Evolutionary conservation across 192 early-diverging fungal genomes (phyloP).

Genomic region (Coemansia sp.): DNA sequence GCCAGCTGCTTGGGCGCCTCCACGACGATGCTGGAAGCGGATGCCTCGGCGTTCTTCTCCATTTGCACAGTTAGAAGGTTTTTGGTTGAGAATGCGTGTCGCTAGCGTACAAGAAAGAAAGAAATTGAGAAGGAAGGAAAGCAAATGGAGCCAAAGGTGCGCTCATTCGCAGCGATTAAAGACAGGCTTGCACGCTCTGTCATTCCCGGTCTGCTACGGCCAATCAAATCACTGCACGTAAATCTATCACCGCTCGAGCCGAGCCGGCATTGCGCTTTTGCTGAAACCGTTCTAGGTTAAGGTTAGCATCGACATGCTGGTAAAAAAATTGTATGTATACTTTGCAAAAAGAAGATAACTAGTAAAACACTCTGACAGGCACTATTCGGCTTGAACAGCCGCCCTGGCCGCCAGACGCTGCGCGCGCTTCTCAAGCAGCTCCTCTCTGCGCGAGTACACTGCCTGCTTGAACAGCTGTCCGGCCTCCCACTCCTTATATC

Average conservation of each 20-base stretch:
- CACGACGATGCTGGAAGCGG: slow-evolving; percentile 54
- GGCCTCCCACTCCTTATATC: slow-evolving; percentile 30
- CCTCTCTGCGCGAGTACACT: slow-evolving; percentile 30
- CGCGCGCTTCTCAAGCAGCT: slow-evolving; percentile 43
- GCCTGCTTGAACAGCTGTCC: slow-evolving; percentile 22
- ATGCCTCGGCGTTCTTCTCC: background rate
- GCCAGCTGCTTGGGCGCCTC: slow-evolving; percentile 89
- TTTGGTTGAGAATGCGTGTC: background rate
- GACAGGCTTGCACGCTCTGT: too few species aligned
- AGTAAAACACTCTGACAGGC: background rate
- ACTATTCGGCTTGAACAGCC: background rate
- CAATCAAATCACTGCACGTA: slow-evolving; percentile 7
- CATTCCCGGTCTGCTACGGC: background rate
- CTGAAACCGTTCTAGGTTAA: too few species aligned
- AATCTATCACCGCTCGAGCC: background rate
- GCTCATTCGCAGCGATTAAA: too few species aligned
- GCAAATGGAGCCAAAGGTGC: too few species aligned
- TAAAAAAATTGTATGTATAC: too few species aligned
- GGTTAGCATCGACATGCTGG: too few species aligned
- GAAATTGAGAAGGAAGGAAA: background rate
- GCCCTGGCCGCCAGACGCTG: slow-evolving; percentile 20
- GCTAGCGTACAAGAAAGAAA: background rate
- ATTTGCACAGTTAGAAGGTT: background rate
- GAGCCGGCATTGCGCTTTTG: too few species aligned
- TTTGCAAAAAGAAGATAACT: too few species aligned